Percentiles rank a stretch among this genome's conserved stretches.
Evolutionary conservation across 495 filamentous ascomycete species (phyloP).

Genomic region (Xeromyces bisporus): DNA sequence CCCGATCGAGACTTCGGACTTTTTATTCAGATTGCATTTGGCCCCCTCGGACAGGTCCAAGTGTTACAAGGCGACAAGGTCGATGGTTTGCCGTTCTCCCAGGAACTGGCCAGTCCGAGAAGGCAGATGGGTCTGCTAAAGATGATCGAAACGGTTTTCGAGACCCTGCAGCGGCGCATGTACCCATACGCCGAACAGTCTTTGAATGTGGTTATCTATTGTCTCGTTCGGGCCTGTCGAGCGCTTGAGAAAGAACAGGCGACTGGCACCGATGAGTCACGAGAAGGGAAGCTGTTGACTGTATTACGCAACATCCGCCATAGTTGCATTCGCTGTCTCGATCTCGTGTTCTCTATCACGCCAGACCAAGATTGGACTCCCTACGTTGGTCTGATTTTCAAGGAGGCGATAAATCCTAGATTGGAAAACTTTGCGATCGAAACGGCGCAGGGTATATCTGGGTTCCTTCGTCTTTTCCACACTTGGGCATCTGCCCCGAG

Average conservation of each 20-base stretch:
- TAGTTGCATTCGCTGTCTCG: conserved; percentile 60
- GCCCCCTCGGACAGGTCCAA: conserved; percentile 40
- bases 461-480: conserved; percentile 58
- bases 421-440: conserved; percentile 69
- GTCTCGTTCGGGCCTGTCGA: conserved; percentile 54
- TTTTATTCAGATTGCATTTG: conserved; percentile 73
- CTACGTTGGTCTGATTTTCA: conserved; percentile 52
- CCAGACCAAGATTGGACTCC: conserved; percentile 48
- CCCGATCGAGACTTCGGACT: conserved; percentile 47
- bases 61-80: conserved; percentile 36
- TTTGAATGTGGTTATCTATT: conserved; percentile 61
- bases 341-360: conserved; percentile 54
- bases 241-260: conserved; percentile 25
- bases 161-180: conserved; percentile 57
- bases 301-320: conserved; percentile 55
- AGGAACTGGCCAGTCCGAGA: conserved; percentile 41
- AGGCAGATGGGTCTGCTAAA: conserved; percentile 79
- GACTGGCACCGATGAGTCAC: conserved; percentile 20
- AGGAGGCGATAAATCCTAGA: conserved; percentile 56
- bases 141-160: conserved; percentile 79
- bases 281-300: conserved; percentile 31
- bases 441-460: conserved; percentile 77
- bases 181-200: conserved; percentile 41
- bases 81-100: conserved; percentile 31
- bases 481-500: conserved; percentile 57